These are phyloP conservation scores for Viola odorata DNA, from an alignment of 345 rosid species.

Conservation along the genomic window DNA sequence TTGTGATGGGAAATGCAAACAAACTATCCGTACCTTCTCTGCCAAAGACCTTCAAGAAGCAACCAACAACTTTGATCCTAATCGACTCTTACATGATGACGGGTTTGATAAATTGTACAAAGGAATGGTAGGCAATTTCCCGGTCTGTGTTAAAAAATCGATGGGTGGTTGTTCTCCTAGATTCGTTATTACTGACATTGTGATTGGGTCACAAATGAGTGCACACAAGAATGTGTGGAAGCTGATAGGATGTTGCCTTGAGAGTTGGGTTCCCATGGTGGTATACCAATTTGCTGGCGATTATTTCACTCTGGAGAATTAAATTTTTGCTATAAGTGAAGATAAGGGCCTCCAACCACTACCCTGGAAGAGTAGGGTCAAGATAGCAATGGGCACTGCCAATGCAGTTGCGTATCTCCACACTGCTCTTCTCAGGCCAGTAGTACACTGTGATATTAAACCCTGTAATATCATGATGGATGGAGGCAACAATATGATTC, in stretches of 20 bases:
- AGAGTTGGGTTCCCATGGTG: slow-evolving; percentile 7
- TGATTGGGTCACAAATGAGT: slow-evolving; percentile 12
- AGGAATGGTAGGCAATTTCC: slow-evolving; percentile 11
- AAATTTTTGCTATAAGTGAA: no score
- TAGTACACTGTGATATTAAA: slow-evolving; percentile 2
- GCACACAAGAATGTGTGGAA: slow-evolving; percentile 15
- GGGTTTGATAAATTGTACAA: slow-evolving; percentile 3
- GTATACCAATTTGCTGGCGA: background rate
- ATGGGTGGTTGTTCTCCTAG: background rate
- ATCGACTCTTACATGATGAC: background rate
- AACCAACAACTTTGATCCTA: slow-evolving; percentile 1
- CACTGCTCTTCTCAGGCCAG: slow-evolving; percentile 5
- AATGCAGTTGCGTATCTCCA: slow-evolving; percentile 15
- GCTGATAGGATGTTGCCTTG: slow-evolving; percentile 29
- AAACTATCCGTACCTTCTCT: slow-evolving; percentile 14
- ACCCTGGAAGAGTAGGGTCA: slow-evolving; percentile 12
- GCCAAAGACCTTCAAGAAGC: slow-evolving; percentile 13
- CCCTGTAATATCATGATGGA: background rate
- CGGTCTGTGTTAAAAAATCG: slow-evolving; percentile 12
- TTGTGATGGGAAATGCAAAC: slow-evolving; percentile 12
- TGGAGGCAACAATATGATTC: background rate
- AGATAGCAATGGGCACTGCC: slow-evolving; percentile 12
- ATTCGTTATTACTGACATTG: slow-evolving; percentile 4
- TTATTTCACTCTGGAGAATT: background rate
- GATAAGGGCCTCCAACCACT: background rate